Evolutionary conservation across 257 asterid species (phyloP), one percentile per base, ranked within the genome.

Genomic region (Ocimum tenuiflorum): DNA sequence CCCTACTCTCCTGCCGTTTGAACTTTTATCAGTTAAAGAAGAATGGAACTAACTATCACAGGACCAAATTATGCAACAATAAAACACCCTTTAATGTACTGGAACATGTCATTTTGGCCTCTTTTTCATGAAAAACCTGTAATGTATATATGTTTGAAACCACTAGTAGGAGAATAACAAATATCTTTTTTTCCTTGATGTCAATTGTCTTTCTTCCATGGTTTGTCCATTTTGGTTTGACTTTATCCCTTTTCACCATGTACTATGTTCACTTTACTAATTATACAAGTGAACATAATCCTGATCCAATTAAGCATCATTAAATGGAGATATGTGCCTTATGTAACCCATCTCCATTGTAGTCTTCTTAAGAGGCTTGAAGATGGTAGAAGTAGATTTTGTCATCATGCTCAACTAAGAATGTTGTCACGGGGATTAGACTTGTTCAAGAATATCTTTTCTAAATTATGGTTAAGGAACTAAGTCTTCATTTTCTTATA

Each of bases 1-100:
- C 75, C 69, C 69, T 67, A 71, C 76, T 72, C 50, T 75, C 41
- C 35, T 64, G 39, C 45, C 29, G 49, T 55, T 67, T 76, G 33
- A 42, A 46, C 63, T 18, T 69, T 48, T 62, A 65, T 53, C 24
- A 54, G 53, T 52, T 14, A 56, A 68, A 61, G 41, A 54, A 72
- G 61, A 59, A 58, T 58, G 55, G 11, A 60, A 38, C 48, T 33
- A 24, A 55, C 24, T 24, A 59, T 18, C 10, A 51, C 38, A 73
- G 45, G 65, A 45, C 36, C n/a, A 13, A 66, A 43, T 55, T 45
- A 57, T 50, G 58, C 60, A 55, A 45, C 58, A 33, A n/a, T 50
- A 68, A 47, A 19, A 31, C 75, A 67, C 61, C 57, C 45, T 60
- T 61, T 35, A 47, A 63, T 53, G 68, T 38, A 38, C 19, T 33